phyloP scores from a whole-genome alignment of 1,139 yeast species.

The Geotrichum restrictum region DNA sequence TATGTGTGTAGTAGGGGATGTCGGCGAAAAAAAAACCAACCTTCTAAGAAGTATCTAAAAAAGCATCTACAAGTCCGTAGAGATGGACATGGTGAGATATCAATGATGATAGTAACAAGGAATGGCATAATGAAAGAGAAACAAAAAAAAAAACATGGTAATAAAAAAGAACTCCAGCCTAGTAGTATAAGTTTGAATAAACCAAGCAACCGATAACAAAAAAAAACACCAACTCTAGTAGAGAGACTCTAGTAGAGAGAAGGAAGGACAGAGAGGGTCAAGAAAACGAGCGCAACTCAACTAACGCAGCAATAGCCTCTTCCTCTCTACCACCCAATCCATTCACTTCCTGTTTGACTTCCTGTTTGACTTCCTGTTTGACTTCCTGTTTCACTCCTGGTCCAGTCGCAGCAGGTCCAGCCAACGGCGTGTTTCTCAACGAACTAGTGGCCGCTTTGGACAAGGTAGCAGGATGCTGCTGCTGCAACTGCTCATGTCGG shows the following conservation, averaged over 20 bases:
- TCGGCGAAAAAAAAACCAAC: too few relatives aligned
- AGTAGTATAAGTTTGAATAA: background rate
- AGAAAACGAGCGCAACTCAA: constrained; percentile 16
- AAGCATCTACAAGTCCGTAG: too few relatives aligned
- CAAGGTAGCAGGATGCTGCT: constrained; percentile 4
- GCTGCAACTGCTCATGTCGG: background rate
- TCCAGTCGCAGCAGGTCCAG: background rate
- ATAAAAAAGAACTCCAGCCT: background rate
- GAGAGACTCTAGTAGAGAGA: background rate
- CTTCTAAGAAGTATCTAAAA: too few relatives aligned
- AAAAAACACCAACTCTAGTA: background rate
- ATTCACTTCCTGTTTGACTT: background rate
- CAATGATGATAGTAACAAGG: background rate
- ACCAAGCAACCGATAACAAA: background rate
- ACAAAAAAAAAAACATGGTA: background rate
- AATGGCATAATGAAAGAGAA: background rate
- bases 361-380: too few relatives aligned
- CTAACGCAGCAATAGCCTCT: constrained; percentile 23
- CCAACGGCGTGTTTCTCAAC: constrained; percentile 11
- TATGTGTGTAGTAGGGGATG: too few relatives aligned
- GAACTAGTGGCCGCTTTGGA: constrained; percentile 9
- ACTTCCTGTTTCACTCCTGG: too few relatives aligned
- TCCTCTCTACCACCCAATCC: constrained; percentile 17
- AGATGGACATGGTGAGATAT: too few relatives aligned
- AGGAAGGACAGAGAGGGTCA: background rate